phyloP scores from a whole-genome alignment of 1,139 yeast species.

The Nakaseomyces bracarensis region DNA sequence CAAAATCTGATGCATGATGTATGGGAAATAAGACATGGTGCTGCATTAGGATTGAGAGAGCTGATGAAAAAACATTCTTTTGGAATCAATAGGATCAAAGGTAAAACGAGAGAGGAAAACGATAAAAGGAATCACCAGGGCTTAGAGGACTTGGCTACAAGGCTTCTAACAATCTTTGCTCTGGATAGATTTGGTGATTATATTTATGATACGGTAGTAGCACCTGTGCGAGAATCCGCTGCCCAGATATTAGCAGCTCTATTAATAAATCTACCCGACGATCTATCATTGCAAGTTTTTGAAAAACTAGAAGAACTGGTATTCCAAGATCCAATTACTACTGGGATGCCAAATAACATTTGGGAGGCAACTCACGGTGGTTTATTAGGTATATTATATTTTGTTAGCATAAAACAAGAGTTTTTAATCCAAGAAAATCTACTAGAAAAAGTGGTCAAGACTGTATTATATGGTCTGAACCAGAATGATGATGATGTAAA shows the following conservation, averaged over 20 bases:
- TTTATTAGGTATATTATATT: conserved; percentile 83
- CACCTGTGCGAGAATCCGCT: conserved; percentile 94
- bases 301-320: conserved; percentile 59
- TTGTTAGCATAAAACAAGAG: conserved; percentile 84
- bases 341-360: conserved; percentile 28
- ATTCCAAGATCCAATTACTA: conserved; percentile 49
- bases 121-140: conserved; percentile 56
- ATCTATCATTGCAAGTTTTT: conserved; percentile 53
- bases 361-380: conserved; percentile 99
- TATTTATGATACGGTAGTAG: conserved; percentile 95
- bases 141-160: conserved; percentile 80
- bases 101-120: conserved; percentile 54
- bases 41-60: conserved; percentile 87
- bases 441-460: conserved; percentile 63
- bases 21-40: conserved; percentile 97
- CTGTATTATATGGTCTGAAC: conserved; percentile 79
- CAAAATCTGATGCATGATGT: conserved; percentile 74
- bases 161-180: conserved; percentile 80
- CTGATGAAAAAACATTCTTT: conserved; percentile 74
- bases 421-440: conserved; percentile 53
- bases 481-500: conserved; percentile 94
- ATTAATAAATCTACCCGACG: conserved; percentile 59
- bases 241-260: conserved; percentile 93
- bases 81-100: conserved; percentile 77
- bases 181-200: conserved; percentile 95